Evolutionary conservation across 2,329 filamentous ascomycete species (phyloP).

Genomic region (Neofusicoccum ribis): DNA sequence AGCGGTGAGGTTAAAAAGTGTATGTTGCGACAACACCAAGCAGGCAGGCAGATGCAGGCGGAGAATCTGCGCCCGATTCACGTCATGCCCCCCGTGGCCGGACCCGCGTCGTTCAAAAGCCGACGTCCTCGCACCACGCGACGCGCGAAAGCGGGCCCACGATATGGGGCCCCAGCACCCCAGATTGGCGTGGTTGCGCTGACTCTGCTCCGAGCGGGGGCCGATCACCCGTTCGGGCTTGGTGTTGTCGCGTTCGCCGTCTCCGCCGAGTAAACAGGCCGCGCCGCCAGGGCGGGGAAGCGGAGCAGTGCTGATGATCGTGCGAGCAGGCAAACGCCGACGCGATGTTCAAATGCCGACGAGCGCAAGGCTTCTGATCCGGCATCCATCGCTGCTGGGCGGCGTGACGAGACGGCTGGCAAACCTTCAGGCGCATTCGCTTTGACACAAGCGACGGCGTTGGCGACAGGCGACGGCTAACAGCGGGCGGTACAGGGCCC

Average conservation of each 20-base stretch:
- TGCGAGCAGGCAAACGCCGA: constrained; percentile 1
- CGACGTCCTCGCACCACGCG: constrained; percentile 8
- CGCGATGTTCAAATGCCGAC: constrained; percentile 1
- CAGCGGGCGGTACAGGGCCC: background rate
- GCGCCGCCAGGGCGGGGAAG: constrained; percentile 1
- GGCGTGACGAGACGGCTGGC: background rate
- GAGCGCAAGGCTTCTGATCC: background rate
- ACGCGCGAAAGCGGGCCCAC: constrained; percentile 1
- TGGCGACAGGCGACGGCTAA: background rate
- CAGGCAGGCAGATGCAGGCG: constrained; percentile 3
- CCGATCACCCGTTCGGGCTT: constrained; percentile 1
- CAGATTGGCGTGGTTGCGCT: constrained; percentile 1
- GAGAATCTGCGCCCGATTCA: constrained; percentile 10
- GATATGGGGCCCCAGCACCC: constrained; percentile 1
- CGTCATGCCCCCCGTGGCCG: background rate
- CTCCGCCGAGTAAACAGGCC: background rate
- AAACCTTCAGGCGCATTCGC: background rate
- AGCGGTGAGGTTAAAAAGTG: constrained; percentile 4
- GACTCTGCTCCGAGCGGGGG: background rate
- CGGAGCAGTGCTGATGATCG: background rate
- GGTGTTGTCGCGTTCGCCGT: background rate
- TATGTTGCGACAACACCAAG: background rate
- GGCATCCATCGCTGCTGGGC: background rate
- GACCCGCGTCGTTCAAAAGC: constrained; percentile 6
- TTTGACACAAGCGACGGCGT: no score